Evolutionary conservation across 805 yeast species (phyloP).

Genomic region (Metschnikowia amazonensis): DNA sequence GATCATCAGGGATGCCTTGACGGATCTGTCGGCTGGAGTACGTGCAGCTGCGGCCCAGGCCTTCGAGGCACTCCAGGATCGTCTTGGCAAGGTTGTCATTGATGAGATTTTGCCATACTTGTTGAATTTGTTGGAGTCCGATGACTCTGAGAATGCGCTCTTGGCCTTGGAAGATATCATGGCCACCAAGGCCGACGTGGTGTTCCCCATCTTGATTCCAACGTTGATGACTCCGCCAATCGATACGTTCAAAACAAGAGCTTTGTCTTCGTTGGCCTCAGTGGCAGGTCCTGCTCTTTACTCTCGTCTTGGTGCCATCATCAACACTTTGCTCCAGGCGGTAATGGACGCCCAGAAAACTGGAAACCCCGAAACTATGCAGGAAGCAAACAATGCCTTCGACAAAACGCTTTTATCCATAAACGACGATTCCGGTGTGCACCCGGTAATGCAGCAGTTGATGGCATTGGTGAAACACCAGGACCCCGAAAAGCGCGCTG

Average conservation of each 20-base stretch:
- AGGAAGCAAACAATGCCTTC: conserved; percentile 51
- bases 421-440: conserved; percentile 72
- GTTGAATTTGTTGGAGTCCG: conserved; percentile 60
- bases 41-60: conserved; percentile 90
- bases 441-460: conserved; percentile 79
- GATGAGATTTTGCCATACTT: conserved; percentile 87
- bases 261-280: conserved; percentile 79
- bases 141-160: conserved; percentile 68
- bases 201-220: conserved; percentile 91
- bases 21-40: conserved; percentile 68
- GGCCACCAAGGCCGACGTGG: conserved; percentile 83
- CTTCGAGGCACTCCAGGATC: conserved; percentile 80
- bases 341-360: conserved; percentile 33
- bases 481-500: conserved; percentile 58
- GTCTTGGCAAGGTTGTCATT: conserved; percentile 78
- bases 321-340: conserved; percentile 68
- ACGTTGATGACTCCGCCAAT: conserved; percentile 78
- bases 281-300: conserved; percentile 85
- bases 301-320: conserved; percentile 66
- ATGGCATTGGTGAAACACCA: conserved; percentile 75
- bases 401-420: conserved; percentile 71
- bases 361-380: conserved; percentile 36
- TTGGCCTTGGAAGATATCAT: conserved; percentile 87
- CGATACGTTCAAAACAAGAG: conserved; percentile 78
- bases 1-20: conserved; percentile 73